Base-by-base conservation (phyloP, 2,329 filamentous ascomycete genomes). In the Neurospora sp. region DNA sequence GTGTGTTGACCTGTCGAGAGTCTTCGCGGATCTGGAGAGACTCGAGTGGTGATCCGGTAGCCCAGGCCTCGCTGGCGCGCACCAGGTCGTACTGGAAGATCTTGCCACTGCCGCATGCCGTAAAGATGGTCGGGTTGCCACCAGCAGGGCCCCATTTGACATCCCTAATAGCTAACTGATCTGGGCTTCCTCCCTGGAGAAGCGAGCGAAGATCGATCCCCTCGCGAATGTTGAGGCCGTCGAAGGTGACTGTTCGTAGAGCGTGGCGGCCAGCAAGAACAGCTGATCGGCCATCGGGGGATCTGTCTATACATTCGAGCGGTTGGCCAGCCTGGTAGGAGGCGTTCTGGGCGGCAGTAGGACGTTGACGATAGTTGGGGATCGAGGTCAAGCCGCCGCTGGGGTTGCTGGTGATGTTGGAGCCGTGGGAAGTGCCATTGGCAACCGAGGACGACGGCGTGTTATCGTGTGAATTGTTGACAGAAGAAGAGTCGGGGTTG, bases 51-150 rank as follows among this genome's bases (percentile, higher is more conserved):
- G 83, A 78, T 1, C 78, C 79, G 36, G 78, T 77, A 2, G 80
- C 78, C 6, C 79, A 79, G 2, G 81, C 82, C 1, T 81, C 76
- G 1, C 83, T 82, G 10, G 86, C 74, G 23, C 85, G 83, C 52
- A 81, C 81, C 19, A 90, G 76, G 76, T 90, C 87, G 74, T 90
- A 90, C 71, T 86, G 82, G 71, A 89, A 89, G 73, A 90, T 88
- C 77, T 87, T 87, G 75, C 88, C 88, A 71, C 86, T 88, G 67
- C 86, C 85, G 75, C 87, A 89, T 2, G 88, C 88, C 0, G 88
- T 90, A 73, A 89, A 87, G 69, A 90, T 83, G 43, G 83, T 84
- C 15, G 83, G 82, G 72, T 84, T 82, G 70, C 80, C 82, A 38
- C 85, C 82, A 28, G 77, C 76, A 8, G 78, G 75, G 6, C 82